Conservation (phyloP, 257 asterid species). For the Haberlea rhodopensis region DNA sequence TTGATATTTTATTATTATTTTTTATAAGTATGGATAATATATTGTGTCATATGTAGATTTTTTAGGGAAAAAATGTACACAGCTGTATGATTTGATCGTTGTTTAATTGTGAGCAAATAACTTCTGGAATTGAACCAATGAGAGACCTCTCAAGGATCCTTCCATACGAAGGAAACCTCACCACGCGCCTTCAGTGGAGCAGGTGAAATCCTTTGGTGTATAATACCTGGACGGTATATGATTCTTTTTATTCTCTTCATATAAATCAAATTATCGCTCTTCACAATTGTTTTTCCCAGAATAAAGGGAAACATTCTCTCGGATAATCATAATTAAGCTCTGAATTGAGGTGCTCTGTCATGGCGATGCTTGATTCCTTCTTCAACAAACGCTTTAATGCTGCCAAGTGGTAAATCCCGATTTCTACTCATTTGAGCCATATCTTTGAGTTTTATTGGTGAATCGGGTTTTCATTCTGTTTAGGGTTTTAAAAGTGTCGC, state of each 20-base stretch:
- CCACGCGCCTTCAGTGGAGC: slow-evolving; percentile 36
- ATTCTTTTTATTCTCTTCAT: not conserved
- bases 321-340: not conserved
- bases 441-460: not conserved
- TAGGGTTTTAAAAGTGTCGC: slow-evolving; percentile 32
- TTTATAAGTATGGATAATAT: too few species aligned
- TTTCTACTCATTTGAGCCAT: not conserved
- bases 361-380: slow-evolving; percentile 64
- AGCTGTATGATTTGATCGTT: too few species aligned
- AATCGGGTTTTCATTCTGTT: slow-evolving; percentile 3
- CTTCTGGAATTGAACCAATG: too few species aligned
- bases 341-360: slow-evolving; percentile 25
- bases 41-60: too few species aligned
- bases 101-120: too few species aligned
- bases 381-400: slow-evolving; percentile 82
- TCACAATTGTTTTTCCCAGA: not conserved
- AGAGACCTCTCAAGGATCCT: not conserved
- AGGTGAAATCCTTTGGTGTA: slow-evolving; percentile 22
- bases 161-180: slow-evolving; percentile 21
- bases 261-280: slow-evolving; percentile 16
- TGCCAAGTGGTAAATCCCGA: slow-evolving; percentile 62
- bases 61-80: too few species aligned
- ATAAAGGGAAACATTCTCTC: not conserved
- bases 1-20: too few species aligned
- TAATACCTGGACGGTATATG: too few species aligned